Evolutionary conservation across 352 stramenopile genomes (phyloP).

Genomic region (Phytopythium vexans): DNA sequence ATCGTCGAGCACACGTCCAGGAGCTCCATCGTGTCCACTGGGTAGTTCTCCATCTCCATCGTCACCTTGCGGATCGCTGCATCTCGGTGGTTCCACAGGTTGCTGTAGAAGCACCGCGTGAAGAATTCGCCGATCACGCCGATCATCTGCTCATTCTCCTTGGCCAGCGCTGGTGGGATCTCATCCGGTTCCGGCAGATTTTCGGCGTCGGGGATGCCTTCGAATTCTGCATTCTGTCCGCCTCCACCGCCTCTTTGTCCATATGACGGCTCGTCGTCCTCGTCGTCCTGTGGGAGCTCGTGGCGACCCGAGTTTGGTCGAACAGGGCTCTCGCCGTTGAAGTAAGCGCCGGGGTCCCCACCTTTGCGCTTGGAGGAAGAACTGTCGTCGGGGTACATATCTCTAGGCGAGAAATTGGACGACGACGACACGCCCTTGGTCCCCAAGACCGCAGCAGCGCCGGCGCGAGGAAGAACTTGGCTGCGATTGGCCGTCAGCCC

Average conservation of each 20-base stretch:
- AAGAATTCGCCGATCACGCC: slow-evolving; percentile 72
- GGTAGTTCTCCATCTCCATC: slow-evolving; percentile 62
- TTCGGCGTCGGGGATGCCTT: slow-evolving; percentile 64
- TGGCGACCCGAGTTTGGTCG: neutral
- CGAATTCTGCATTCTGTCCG: slow-evolving; percentile 48
- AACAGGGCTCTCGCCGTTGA: slow-evolving; percentile 5
- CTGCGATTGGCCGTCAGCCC: slow-evolving; percentile 11
- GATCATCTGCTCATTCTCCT: slow-evolving; percentile 79
- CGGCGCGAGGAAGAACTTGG: slow-evolving; percentile 44
- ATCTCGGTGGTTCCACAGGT: slow-evolving; percentile 84
- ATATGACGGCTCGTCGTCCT: slow-evolving; percentile 1
- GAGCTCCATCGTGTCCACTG: slow-evolving; percentile 39
- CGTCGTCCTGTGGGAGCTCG: neutral
- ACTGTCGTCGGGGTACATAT: slow-evolving; percentile 63
- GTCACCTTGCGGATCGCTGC: slow-evolving; percentile 83
- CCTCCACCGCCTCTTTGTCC: slow-evolving; percentile 10
- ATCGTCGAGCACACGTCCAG: slow-evolving; percentile 64
- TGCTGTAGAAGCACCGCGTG: slow-evolving; percentile 83
- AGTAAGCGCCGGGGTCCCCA: neutral
- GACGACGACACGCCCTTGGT: slow-evolving; percentile 23
- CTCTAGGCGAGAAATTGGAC: slow-evolving; percentile 54
- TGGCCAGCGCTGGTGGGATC: slow-evolving; percentile 56
- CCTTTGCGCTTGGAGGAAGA: slow-evolving; percentile 12
- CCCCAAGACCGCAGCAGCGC: slow-evolving; percentile 23
- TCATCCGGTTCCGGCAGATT: slow-evolving; percentile 71